phyloP scores from a whole-genome alignment of 2,329 filamentous ascomycete species.

The Pleurostoma richardsiae region DNA sequence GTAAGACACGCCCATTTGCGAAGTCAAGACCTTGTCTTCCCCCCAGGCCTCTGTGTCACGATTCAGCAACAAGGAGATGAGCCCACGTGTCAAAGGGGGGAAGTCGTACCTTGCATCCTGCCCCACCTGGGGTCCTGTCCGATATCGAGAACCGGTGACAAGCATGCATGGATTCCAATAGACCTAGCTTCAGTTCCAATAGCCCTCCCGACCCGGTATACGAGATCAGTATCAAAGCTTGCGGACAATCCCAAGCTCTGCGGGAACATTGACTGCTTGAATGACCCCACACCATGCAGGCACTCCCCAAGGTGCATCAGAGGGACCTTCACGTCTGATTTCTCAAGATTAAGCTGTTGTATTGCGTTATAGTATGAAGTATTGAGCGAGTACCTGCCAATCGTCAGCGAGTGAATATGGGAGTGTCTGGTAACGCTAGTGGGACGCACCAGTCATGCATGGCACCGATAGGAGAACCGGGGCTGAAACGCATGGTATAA shows the following conservation, averaged over 20 bases:
- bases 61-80: slow-evolving; percentile 2
- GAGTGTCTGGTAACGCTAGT: background rate
- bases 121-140: slow-evolving; percentile 38
- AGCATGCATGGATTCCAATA: slow-evolving; percentile 37
- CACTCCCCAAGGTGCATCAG: slow-evolving; percentile 37
- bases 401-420: too few relatives aligned
- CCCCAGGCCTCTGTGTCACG: slow-evolving; percentile 34
- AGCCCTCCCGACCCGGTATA: slow-evolving; percentile 32
- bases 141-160: slow-evolving; percentile 36
- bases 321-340: slow-evolving; percentile 30
- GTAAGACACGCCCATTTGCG: slow-evolving; percentile 37
- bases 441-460: slow-evolving; percentile 32
- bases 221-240: slow-evolving; percentile 33
- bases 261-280: slow-evolving; percentile 39
- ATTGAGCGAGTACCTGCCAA: slow-evolving; percentile 30
- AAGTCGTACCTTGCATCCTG: slow-evolving; percentile 28
- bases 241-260: slow-evolving; percentile 34
- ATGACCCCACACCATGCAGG: slow-evolving; percentile 36
- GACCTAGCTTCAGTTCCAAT: slow-evolving; percentile 36
- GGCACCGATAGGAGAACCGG: slow-evolving; percentile 30
- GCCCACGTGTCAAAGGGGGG: background rate
- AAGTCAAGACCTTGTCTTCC: slow-evolving; percentile 36
- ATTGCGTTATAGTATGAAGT: slow-evolving; percentile 33
- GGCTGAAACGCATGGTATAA: slow-evolving; percentile 26
- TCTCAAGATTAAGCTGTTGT: slow-evolving; percentile 29